phyloP scores from a whole-genome alignment of 306 rosid species.

The Corylus americana region DNA sequence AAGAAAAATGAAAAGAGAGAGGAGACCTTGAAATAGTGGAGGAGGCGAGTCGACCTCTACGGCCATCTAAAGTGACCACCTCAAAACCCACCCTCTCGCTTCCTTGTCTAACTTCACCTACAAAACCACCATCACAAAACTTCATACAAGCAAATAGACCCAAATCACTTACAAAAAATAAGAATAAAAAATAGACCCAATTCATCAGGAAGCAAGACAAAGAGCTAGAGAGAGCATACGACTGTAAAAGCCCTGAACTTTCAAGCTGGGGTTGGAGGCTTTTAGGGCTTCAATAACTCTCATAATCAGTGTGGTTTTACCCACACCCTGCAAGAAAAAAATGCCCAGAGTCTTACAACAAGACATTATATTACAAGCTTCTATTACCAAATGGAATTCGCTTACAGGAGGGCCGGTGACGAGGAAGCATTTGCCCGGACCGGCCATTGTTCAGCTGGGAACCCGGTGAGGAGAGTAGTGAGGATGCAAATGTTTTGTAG shows the following conservation, averaged over 20 bases:
- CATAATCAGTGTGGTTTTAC: slow-evolving; percentile 69
- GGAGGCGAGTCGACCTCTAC: slow-evolving; percentile 68
- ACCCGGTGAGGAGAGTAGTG: not conserved
- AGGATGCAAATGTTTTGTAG: not conserved
- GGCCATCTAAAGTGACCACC: slow-evolving; percentile 79
- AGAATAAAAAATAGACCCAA: not conserved
- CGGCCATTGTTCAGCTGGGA: slow-evolving; percentile 29
- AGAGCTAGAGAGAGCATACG: slow-evolving; percentile 39
- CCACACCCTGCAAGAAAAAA: slow-evolving; percentile 58
- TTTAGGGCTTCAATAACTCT: slow-evolving; percentile 59
- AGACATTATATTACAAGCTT: not conserved
- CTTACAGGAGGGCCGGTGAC: slow-evolving; percentile 78
- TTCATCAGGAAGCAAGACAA: not conserved
- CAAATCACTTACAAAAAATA: not conserved
- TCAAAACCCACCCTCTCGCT: slow-evolving; percentile 71
- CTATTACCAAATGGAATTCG: not conserved
- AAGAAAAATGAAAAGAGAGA: not conserved
- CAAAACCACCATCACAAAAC: slow-evolving; percentile 10
- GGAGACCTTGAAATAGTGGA: slow-evolving; percentile 52
- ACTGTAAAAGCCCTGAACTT: slow-evolving; percentile 80
- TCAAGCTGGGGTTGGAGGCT: slow-evolving; percentile 54
- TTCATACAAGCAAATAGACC: not conserved
- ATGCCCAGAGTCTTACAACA: not conserved
- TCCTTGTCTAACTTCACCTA: slow-evolving; percentile 69
- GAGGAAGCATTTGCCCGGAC: slow-evolving; percentile 62